A percentile compares a stretch with the other conserved stretches of the same genome.
phyloP scores from a whole-genome alignment of 2,329 filamentous ascomycete genomes.

The Calonectria hongkongensis region DNA sequence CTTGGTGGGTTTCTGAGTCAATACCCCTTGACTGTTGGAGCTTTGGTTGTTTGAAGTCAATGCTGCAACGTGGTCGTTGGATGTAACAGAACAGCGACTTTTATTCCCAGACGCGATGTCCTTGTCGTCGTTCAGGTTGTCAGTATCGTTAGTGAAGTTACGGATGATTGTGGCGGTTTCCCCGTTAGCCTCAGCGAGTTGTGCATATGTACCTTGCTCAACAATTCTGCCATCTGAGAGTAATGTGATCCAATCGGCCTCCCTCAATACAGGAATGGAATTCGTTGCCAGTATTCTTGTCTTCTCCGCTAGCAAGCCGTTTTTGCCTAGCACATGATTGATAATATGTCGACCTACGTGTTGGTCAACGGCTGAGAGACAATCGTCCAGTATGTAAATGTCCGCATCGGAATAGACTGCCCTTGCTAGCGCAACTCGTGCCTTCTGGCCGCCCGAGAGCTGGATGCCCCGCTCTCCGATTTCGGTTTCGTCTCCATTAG shows the following conservation, averaged over 20 bases:
- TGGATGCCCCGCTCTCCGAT: constrained; percentile 21
- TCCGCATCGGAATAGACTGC: constrained; percentile 22
- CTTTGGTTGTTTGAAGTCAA: not conserved
- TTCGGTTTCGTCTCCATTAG: constrained; percentile 11
- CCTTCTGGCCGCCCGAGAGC: constrained; percentile 24
- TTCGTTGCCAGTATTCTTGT: constrained; percentile 23
- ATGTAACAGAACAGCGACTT: not conserved
- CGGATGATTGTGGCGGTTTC: constrained; percentile 2
- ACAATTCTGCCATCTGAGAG: not conserved
- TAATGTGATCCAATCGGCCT: constrained; percentile 12
- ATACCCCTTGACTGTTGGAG: not conserved
- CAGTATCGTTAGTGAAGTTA: not conserved
- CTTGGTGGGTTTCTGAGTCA: not conserved
- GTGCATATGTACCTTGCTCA: constrained; percentile 9
- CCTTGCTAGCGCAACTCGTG: constrained; percentile 9
- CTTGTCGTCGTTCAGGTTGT: not conserved
- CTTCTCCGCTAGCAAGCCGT: not conserved
- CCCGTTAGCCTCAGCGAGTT: not conserved
- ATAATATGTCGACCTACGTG: constrained; percentile 24
- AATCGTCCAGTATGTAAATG: constrained; percentile 23
- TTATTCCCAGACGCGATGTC: not conserved
- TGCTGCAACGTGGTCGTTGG: too few relatives aligned
- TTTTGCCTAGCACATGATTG: not conserved
- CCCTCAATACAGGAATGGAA: not conserved
- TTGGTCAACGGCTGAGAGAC: constrained; percentile 20